Evolutionary conservation across 768 basidiomycete genomes (phyloP).

Genomic region (Naganishia vaughanmartiniae): DNA sequence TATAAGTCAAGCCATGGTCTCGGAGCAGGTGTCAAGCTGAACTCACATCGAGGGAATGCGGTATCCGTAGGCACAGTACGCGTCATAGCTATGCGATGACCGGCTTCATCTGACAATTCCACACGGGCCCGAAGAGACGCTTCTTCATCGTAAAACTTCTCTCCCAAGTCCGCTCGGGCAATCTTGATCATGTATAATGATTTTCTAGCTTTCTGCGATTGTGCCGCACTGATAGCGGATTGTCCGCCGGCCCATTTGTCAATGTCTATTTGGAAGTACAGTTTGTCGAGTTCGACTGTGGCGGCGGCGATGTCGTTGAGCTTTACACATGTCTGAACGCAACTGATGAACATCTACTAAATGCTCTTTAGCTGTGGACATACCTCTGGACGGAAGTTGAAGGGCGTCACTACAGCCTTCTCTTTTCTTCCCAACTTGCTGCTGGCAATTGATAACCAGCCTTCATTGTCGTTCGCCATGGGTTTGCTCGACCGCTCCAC

Average conservation of each 20-base stretch:
- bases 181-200: conserved; percentile 94
- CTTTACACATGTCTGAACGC: conserved; percentile 79
- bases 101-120: conserved; percentile 87
- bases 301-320: conserved; percentile 95
- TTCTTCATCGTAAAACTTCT: conserved; percentile 71
- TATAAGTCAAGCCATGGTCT: not conserved
- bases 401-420: conserved; percentile 90
- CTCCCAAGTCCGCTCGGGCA: conserved; percentile 78
- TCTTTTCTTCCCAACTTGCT: conserved; percentile 54
- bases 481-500: conserved; percentile 25
- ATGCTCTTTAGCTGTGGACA: conserved; percentile 26
- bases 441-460: conserved; percentile 57
- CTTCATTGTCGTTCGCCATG: conserved; percentile 39
- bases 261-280: conserved; percentile 86
- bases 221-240: conserved; percentile 56
- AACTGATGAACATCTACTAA: conserved; percentile 15
- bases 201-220: conserved; percentile 63
- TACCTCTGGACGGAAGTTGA: conserved; percentile 77
- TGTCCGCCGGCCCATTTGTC: conserved; percentile 58
- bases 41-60: conserved; percentile 80
- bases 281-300: conserved; percentile 81
- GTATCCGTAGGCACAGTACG: conserved; percentile 85
- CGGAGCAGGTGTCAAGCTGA: conserved; percentile 29
- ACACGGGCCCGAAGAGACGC: conserved; percentile 71
- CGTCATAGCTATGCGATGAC: conserved; percentile 86